These are phyloP conservation scores for Acer negundo DNA, from an alignment of 345 rosid species.

Conservation along the genomic window DNA sequence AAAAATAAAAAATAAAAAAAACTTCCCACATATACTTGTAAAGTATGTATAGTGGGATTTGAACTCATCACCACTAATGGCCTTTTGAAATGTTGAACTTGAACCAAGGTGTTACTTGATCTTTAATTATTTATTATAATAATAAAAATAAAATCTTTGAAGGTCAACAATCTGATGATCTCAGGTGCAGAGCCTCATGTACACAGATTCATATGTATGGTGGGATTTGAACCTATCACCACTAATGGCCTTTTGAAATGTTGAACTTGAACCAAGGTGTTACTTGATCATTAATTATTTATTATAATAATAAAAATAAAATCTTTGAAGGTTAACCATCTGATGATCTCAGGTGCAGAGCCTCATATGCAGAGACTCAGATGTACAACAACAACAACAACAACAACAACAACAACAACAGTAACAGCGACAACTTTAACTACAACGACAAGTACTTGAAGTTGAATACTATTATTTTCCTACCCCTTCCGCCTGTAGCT, in stretches of 20 bases:
- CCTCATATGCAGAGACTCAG: slow-evolving; percentile 55
- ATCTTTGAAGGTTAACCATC: slow-evolving; percentile 25
- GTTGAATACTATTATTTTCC: slow-evolving; percentile 27
- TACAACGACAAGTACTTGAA: slow-evolving; percentile 29
- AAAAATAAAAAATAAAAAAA: no score
- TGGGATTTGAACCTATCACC: no score
- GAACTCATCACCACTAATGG: neutral
- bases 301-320: neutral
- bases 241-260: neutral
- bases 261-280: neutral
- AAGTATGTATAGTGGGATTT: no score
- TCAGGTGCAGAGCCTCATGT: slow-evolving; percentile 61
- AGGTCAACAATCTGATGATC: slow-evolving; percentile 41
- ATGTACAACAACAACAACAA: slow-evolving; percentile 25
- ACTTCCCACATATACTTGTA: no score
- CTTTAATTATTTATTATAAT: slow-evolving; percentile 7
- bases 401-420: no score
- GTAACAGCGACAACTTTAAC: slow-evolving; percentile 18
- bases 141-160: slow-evolving; percentile 4
- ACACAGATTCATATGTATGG: slow-evolving; percentile 35
- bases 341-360: slow-evolving; percentile 62
- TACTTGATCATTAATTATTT: slow-evolving; percentile 8
- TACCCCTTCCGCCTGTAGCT: no score
- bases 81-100: neutral
- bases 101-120: neutral